Evolutionary conservation across 225 moss, liverwort and hornwort species (phyloP), one percentile per base, ranked within the genome.

Genomic region (Anthoceros angustus): DNA sequence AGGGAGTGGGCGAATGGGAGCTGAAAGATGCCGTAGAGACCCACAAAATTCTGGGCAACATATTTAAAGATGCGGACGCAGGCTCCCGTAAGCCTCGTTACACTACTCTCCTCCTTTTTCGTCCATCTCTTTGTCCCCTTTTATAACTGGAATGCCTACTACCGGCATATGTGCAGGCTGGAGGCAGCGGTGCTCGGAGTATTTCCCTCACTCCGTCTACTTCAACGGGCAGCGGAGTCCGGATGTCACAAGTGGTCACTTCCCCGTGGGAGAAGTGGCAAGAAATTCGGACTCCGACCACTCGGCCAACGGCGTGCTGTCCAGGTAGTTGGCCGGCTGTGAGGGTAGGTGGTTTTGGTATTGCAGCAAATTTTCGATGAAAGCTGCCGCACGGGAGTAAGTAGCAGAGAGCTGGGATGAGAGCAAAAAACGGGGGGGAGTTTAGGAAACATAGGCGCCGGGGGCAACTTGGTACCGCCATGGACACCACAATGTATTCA

Each of bases 131-230:
- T 32, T 63, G 25, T 24, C 9, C 18, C 24, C 25, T n/a, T 12
- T 39, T 65, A 41, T 65, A 8, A 9, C 16, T 65, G 65, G 38
- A 25, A 39, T 65, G 20, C 40, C n/a, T 10, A 43, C 26, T 40
- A 21, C 9, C 0, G 43, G 4, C 18, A 8, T 64, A 42, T 25
- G 32, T 10, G 70, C 80, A 86, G 83, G 85, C 68, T 98, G 98
- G 98, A 77, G 86, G 69, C 70, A 61, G 46, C 79, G 85, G 41
- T 86, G 88, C 72, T 81, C 89, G 8, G 72, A 78, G 61, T 43
- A 87, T 63, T 98, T 92, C 25, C 98, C 98, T 39, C 84, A 84
- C 65, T 98, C 98, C 46, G 83, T 83, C 1, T 81, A 89, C 80
- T 98, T 98, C 64, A 68, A 77, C 71, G 92, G 87, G 65, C 77